Percentiles rank a stretch among this genome's conserved stretches.
Conservation (phyloP, 225 moss, liverwort and hornwort genomes). For the Marchantia polymorpha region DNA sequence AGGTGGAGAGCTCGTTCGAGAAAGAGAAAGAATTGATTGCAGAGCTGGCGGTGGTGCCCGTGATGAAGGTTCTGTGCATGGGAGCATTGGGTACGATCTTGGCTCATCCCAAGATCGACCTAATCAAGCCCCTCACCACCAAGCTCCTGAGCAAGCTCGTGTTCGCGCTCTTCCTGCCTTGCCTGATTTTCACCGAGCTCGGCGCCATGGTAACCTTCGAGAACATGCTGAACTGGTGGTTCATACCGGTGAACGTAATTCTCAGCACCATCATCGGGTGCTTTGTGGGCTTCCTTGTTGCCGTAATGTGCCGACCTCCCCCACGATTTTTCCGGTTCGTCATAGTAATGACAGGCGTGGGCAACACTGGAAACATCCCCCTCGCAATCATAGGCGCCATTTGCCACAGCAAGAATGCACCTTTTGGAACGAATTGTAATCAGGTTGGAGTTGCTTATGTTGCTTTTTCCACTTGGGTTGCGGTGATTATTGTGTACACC, state of each 20-base stretch:
- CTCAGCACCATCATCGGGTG: slow-evolving; percentile 70
- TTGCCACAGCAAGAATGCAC: slow-evolving; percentile 70
- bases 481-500: slow-evolving; percentile 78
- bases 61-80: slow-evolving; percentile 90
- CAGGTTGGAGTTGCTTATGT: slow-evolving; percentile 81
- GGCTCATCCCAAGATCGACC: slow-evolving; percentile 57
- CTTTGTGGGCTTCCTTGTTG: slow-evolving; percentile 69
- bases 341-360: slow-evolving; percentile 85
- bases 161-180: slow-evolving; percentile 88
- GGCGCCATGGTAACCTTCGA: slow-evolving; percentile 70
- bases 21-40: slow-evolving; percentile 14
- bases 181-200: slow-evolving; percentile 92
- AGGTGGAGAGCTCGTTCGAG: slow-evolving; percentile 5
- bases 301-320: slow-evolving; percentile 69
- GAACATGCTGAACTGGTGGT: slow-evolving; percentile 91
- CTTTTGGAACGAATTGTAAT: slow-evolving; percentile 77
- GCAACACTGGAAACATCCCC: slow-evolving; percentile 83
- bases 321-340: slow-evolving; percentile 71
- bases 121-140: slow-evolving; percentile 65
- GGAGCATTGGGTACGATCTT: slow-evolving; percentile 67
- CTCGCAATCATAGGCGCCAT: slow-evolving; percentile 82
- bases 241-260: slow-evolving; percentile 86
- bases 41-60: slow-evolving; percentile 80
- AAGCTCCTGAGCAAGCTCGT: slow-evolving; percentile 88
- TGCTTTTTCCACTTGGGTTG: slow-evolving; percentile 87